Base-by-base conservation (phyloP, 2,329 filamentous ascomycete genomes). In the Penicillium expansum region DNA sequence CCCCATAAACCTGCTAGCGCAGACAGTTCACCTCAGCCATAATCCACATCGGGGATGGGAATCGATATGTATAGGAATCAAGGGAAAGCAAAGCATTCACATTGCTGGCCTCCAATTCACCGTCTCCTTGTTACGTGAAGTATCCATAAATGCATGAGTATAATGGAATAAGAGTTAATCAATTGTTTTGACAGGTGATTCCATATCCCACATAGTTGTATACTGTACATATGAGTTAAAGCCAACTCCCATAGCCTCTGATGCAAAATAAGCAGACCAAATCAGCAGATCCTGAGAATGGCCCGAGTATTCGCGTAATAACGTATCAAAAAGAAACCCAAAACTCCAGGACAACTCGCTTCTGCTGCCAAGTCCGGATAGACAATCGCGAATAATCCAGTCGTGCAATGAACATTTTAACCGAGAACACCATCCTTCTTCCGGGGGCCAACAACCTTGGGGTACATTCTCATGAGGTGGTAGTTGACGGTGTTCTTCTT, bases 401-500 rank as follows among this genome's bases (percentile, higher is more conserved):
- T 48, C 39, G 56, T 44, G 32, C 20, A 44, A 55, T 48, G 38
- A 33, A 32, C 33, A 43, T 9, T 62, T 62, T 69, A 76, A 55
- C 71, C 71, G 60, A 76, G 63, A 49, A 68, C 65, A 56, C 72
- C 70, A 67, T 87, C 84, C 74, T 81, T 82, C 76, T 92, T 84
- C 83, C 86, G 79, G 63, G 86, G 82, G 69, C 88, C 83, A 77
- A 87, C 83, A 80, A 95, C 80, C 73, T 87, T 85, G 14, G 86
- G 85, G 67, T 88, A 89, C 79, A 90, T 84, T 69, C 94, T 85
- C 64, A 84, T 83, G 42, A 97, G 80, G 74, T 97, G 92, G 81
- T 92, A 92, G 78, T 97, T 97, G 84, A 97, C 92, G 62, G 84
- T 86, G 74, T 86, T 93, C 79, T 87, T 91, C 72, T 85, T 84